These are phyloP conservation scores for Przewalskia tangutica DNA, from an alignment of 257 asterid genomes.

Conservation along the genomic window DNA sequence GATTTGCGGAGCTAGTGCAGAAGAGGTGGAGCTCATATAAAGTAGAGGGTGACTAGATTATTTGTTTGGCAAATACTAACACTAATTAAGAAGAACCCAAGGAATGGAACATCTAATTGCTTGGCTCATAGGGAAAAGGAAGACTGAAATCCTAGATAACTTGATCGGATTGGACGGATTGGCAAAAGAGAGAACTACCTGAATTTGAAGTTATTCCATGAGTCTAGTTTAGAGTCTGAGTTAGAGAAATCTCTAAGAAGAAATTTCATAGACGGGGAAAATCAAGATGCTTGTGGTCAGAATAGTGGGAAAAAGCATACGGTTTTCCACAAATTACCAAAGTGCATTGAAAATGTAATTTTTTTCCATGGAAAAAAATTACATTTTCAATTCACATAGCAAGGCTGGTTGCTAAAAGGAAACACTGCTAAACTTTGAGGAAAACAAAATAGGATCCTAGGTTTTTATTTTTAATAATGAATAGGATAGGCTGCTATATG, in stretches of 20 bases:
- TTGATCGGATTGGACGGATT: neutral
- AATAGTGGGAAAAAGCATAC: neutral
- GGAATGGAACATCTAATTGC: neutral
- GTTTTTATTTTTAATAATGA: too few relatives aligned
- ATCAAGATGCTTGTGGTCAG: too few relatives aligned
- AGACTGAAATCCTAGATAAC: neutral
- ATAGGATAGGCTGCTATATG: neutral
- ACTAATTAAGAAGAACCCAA: neutral
- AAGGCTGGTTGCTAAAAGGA: neutral
- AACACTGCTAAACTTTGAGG: neutral
- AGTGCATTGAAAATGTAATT: neutral
- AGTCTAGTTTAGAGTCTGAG: too few relatives aligned
- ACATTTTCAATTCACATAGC: neutral
- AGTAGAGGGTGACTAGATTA: too few relatives aligned
- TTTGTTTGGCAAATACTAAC: too few relatives aligned
- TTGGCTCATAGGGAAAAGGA: neutral
- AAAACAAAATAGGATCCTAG: neutral
- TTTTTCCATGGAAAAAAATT: too few relatives aligned
- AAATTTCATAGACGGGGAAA: too few relatives aligned
- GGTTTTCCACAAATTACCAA: neutral
- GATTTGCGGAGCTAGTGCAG: neutral
- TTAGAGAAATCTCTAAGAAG: too few relatives aligned
- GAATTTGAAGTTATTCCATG: neutral
- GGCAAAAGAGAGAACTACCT: neutral
- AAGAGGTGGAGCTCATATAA: neutral